Percentiles rank a stretch among this genome's conserved stretches.
phyloP scores from a whole-genome alignment of 2,329 filamentous ascomycete genomes.

The Aspergillus aculeatus region DNA sequence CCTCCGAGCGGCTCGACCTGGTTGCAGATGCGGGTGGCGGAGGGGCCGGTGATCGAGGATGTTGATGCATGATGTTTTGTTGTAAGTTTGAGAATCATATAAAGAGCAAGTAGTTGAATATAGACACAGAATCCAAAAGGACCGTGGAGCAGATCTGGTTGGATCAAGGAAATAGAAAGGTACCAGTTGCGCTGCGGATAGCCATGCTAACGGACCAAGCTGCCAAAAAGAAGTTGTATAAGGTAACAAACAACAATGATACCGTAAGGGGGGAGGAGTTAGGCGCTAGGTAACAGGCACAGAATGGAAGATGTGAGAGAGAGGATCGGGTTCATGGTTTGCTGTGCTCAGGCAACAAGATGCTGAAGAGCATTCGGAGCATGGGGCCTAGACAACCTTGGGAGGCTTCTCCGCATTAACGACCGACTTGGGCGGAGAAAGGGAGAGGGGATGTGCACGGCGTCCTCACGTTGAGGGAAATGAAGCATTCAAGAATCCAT shows the following conservation, averaged over 20 bases:
- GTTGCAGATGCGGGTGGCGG: constrained; percentile 71
- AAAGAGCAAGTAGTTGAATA: neutral
- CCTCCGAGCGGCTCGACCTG: constrained; percentile 72
- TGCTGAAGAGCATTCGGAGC: constrained; percentile 26
- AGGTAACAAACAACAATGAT: constrained; percentile 8
- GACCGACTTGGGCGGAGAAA: constrained; percentile 22
- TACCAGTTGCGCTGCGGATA: constrained; percentile 29
- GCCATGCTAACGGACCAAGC: constrained; percentile 41
- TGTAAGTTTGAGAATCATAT: neutral
- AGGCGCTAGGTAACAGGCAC: constrained; percentile 17
- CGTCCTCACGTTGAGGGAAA: constrained; percentile 29
- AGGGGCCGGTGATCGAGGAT: constrained; percentile 71
- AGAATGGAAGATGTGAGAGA: constrained; percentile 15
- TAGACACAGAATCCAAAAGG: constrained; percentile 10
- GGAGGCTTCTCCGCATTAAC: constrained; percentile 42
- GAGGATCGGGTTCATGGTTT: constrained; percentile 26
- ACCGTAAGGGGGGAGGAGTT: neutral
- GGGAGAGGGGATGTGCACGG: constrained; percentile 26
- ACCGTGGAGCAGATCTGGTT: constrained; percentile 16
- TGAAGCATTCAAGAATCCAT: constrained; percentile 26
- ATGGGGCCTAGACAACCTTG: constrained; percentile 30
- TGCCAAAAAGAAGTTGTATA: constrained; percentile 13
- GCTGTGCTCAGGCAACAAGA: constrained; percentile 26
- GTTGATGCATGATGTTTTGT: constrained; percentile 73
- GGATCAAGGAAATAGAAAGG: constrained; percentile 36